phyloP scores from a whole-genome alignment of 179 eudicot species.

The Silene coronaria region DNA sequence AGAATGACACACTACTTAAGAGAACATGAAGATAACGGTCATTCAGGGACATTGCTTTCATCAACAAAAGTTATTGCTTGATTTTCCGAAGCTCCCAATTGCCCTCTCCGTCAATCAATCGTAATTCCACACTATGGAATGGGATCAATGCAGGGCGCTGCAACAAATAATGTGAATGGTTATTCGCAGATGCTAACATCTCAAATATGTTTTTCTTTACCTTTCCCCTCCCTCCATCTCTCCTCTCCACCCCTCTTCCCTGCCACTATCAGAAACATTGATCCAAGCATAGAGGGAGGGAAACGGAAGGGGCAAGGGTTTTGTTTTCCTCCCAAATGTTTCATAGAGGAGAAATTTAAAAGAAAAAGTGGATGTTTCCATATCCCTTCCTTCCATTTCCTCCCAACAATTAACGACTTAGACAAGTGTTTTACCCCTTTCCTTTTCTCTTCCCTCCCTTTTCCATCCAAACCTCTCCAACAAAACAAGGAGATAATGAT shows the following conservation, averaged over 20 bases:
- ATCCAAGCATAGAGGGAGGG: neutral
- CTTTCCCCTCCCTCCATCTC: neutral
- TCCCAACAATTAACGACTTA: neutral
- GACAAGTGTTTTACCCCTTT: neutral
- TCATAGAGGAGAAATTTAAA: neutral
- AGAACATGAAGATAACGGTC: neutral
- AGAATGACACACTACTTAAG: neutral
- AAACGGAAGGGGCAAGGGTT: neutral
- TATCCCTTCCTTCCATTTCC: too few species aligned
- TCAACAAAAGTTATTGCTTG: conserved; percentile 29
- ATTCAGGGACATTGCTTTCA: neutral
- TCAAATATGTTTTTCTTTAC: neutral
- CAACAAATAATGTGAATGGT: conserved; percentile 8
- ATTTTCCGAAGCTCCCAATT: conserved; percentile 89
- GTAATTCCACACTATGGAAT: conserved; percentile 70
- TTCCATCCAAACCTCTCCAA: neutral
- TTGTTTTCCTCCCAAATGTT: neutral
- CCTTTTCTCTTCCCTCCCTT: neutral
- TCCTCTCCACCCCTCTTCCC: neutral
- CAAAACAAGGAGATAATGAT: neutral
- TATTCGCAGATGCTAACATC: neutral
- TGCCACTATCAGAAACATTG: neutral
- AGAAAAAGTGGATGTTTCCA: neutral
- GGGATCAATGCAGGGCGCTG: conserved; percentile 97
- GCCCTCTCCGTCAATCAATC: conserved; percentile 88